Base-by-base conservation (phyloP, 495 filamentous ascomycete species). In the Cairneyella variabilis region DNA sequence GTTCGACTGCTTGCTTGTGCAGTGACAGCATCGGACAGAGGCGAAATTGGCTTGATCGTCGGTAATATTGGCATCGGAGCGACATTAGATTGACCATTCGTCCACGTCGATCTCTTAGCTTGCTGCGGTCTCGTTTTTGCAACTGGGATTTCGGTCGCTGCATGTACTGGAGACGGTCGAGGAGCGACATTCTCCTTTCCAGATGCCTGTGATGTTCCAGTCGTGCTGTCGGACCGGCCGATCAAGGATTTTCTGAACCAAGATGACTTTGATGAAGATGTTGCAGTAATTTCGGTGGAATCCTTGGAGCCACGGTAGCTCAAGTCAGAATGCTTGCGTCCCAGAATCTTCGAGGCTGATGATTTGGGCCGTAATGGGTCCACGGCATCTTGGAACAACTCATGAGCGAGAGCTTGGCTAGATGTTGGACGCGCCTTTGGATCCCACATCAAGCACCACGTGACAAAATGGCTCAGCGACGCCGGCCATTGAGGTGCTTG, bases 361-460 rank as follows among this genome's bases (percentile, higher is more conserved):
- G 91, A 95, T 71, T 89, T 92, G n/a, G 92, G 91, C 44, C 91
- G 78, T 23, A 97, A 65, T 18, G 95, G 95, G 66, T 99, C 95
- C 22, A 93, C 81, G 1, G 95, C 95, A 72, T 97, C 95, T n/a
- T 78, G 73, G 65, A 99, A 99, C 69, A 91, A 99, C 58, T 97
- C 92, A 64, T 97, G 95, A 27, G 83, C 85, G 60, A 97, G 69
- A 9, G 95, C 92, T 68, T 97, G 91, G 0, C 85, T 83, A 27
- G 91, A 96, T n/a, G 95, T 99, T 43, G 95, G 95, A 51, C 95
- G 78, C 66, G 73, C 83, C 71, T 91, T 91, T 14, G 95, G 95
- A 70, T 99, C 95, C 95, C 95, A 99, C 93, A 97, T 96, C 54
- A 99, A 70, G 72, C 95, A 99, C 91, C 91, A 96, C 1, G 95